Conservation (phyloP, 495 filamentous ascomycete species). For the Podospora comata region DNA sequence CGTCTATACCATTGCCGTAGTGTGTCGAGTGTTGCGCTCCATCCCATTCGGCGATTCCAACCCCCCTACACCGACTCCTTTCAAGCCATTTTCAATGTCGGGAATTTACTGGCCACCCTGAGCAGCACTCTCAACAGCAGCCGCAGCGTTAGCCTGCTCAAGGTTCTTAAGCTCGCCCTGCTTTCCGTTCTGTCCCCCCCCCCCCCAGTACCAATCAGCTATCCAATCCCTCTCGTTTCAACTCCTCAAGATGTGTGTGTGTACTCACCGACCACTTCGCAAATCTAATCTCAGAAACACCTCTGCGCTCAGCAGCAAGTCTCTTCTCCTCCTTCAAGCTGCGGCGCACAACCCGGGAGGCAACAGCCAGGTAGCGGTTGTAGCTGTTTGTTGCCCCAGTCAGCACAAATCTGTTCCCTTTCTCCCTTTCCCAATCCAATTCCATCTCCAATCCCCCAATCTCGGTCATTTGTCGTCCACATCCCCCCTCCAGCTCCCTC, state of each 20-base stretch:
- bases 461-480: not conserved
- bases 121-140: constrained; percentile 50
- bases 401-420: constrained; percentile 14
- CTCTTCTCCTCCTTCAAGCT: constrained; percentile 92
- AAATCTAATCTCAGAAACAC: constrained; percentile 84
- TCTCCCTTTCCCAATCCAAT: not conserved
- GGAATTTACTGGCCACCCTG: constrained; percentile 20
- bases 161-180: constrained; percentile 81
- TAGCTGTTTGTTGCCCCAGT: constrained; percentile 53
- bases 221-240: not conserved
- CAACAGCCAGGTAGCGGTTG: constrained; percentile 79
- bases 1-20: not conserved
- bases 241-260: not conserved
- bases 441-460: too few species aligned
- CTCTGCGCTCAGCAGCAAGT: constrained; percentile 81
- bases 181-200: constrained; percentile 77
- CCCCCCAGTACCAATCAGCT: constrained; percentile 29
- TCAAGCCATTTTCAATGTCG: constrained; percentile 3
- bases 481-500: not conserved
- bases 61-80: not conserved
- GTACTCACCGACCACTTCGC: constrained; percentile 92
- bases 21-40: not conserved
- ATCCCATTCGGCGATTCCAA: not conserved
- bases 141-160: constrained; percentile 65
- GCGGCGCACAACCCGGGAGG: constrained; percentile 75